Conservation (phyloP, 2,329 filamentous ascomycete species). For the Aspergillus neoniger region DNA sequence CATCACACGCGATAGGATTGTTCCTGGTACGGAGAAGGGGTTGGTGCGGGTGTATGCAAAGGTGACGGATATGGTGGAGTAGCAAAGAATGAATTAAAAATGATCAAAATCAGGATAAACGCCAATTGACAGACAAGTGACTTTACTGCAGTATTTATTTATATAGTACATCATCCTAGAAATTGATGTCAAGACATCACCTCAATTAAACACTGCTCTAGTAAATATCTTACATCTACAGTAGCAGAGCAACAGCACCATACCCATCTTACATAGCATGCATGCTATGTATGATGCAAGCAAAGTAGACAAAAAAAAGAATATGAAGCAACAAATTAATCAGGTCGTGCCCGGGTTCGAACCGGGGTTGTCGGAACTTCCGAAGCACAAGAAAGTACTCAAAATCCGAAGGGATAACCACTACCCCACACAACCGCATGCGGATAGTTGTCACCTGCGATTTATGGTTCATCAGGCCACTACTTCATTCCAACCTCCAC, state of each 20-base stretch:
- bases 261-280: no score
- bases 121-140: no score
- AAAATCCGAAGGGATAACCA: conserved; percentile 1
- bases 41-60: conserved; percentile 1
- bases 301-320: background rate
- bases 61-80: conserved; percentile 1
- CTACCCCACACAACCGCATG: background rate
- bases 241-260: no score
- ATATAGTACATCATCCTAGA: no score
- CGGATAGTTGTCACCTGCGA: background rate
- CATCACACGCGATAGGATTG: conserved; percentile 23
- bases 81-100: no score
- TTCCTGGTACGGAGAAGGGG: background rate
- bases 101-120: no score
- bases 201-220: no score
- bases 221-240: no score
- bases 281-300: background rate
- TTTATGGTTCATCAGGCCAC: background rate
- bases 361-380: background rate
- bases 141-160: no score
- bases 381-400: background rate
- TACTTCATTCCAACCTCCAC: no score
- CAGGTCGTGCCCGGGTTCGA: background rate
- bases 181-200: no score
- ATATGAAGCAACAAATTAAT: background rate